phyloP scores from a whole-genome alignment of 805 yeast species.

The Zygoascus ofunaensis region DNA sequence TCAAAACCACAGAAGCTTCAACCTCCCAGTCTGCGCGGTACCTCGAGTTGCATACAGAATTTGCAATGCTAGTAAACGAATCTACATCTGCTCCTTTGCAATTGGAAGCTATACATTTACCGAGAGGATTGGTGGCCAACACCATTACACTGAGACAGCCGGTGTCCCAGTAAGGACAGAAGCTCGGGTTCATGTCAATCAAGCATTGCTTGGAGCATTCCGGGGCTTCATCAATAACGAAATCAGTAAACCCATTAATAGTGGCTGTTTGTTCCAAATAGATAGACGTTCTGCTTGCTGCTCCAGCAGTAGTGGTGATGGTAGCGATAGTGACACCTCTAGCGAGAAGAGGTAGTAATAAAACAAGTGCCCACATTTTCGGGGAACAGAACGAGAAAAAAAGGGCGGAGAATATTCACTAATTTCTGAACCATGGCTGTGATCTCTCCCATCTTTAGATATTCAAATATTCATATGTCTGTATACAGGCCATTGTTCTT shows the following conservation, averaged over 20 bases:
- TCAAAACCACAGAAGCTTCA: constrained; percentile 35
- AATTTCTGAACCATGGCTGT: too few species aligned
- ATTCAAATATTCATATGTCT: too few species aligned
- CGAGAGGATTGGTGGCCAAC: neutral
- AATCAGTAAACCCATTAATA: constrained; percentile 41
- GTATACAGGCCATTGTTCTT: too few species aligned
- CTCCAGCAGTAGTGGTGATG: too few species aligned
- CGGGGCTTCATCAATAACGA: constrained; percentile 32
- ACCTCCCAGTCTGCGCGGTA: constrained; percentile 30
- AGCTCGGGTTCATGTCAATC: neutral
- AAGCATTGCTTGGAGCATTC: constrained; percentile 40
- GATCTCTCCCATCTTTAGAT: too few species aligned
- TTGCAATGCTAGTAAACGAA: constrained; percentile 34
- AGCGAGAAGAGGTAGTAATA: too few species aligned
- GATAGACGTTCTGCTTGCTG: too few species aligned
- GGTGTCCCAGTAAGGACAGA: neutral
- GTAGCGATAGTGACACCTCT: too few species aligned
- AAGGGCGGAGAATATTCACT: too few species aligned
- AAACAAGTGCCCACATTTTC: too few species aligned
- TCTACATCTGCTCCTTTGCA: constrained; percentile 34
- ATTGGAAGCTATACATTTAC: constrained; percentile 4
- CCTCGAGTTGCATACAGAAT: constrained; percentile 30
- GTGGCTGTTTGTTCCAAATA: constrained; percentile 40
- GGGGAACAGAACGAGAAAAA: too few species aligned
- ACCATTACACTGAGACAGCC: constrained; percentile 2